phyloP scores from a whole-genome alignment of 1,284 basidiomycete species.

The Testicularia cyperi region DNA sequence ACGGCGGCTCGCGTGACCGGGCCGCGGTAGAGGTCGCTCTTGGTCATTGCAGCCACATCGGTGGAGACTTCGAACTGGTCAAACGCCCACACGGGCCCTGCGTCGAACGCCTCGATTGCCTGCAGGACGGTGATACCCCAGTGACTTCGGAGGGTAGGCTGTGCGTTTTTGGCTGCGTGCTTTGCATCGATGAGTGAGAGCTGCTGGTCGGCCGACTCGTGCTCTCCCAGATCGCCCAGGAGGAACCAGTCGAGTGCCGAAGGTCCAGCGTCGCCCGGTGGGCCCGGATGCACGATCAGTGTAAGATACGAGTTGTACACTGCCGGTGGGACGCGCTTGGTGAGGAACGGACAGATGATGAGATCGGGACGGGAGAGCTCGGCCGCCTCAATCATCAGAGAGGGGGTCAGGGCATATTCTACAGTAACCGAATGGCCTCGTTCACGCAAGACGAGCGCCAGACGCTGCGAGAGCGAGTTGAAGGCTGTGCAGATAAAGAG shows the following conservation, averaged over 20 bases:
- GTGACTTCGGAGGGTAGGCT: conserved; percentile 52
- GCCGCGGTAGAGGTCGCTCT: conserved; percentile 62
- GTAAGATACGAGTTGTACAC: conserved; percentile 62
- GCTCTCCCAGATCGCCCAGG: conserved; percentile 61
- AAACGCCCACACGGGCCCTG: conserved; percentile 64
- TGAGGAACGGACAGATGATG: conserved; percentile 63
- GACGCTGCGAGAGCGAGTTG: conserved; percentile 58
- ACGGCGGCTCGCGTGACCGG: conserved; percentile 61
- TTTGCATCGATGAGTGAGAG: conserved; percentile 53
- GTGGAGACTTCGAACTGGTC: conserved; percentile 61
- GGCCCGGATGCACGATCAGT: conserved; percentile 63
- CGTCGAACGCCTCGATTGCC: conserved; percentile 62
- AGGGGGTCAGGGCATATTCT: conserved; percentile 61
- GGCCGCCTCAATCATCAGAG: conserved; percentile 61
- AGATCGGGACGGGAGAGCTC: conserved; percentile 60
- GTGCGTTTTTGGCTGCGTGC: conserved; percentile 15
- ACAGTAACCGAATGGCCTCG: conserved; percentile 60
- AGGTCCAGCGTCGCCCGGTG: conserved; percentile 63
- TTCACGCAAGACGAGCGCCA: conserved; percentile 58
- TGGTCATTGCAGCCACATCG: conserved; percentile 54
- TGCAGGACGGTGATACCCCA: conserved; percentile 63
- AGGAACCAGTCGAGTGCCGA: conserved; percentile 63
- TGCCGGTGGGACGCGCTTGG: conserved; percentile 61
- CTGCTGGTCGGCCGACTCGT: conserved; percentile 53
- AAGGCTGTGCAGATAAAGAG: conserved; percentile 63